Percentiles rank a stretch among this genome's conserved stretches.
These are phyloP conservation scores for Ogataea minuta DNA, from an alignment of 805 yeast genomes.

Conservation along the genomic window DNA sequence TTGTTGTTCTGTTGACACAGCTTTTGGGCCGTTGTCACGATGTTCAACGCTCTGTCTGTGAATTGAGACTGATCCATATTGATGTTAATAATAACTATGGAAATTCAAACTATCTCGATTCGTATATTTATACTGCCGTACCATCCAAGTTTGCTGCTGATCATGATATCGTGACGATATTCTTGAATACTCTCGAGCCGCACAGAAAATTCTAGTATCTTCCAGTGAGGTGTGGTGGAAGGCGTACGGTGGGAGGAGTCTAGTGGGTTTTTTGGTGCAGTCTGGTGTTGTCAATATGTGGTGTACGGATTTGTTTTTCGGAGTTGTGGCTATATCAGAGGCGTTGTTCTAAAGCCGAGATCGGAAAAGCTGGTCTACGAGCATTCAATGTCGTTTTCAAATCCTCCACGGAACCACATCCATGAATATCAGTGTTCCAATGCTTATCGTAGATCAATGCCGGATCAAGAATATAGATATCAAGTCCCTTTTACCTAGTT, in stretches of 20 bases:
- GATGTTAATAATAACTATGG: neutral
- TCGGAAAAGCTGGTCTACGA: too few relatives aligned
- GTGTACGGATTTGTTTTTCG: too few relatives aligned
- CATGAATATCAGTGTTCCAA: too few relatives aligned
- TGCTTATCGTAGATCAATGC: too few relatives aligned
- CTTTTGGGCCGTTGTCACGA: conserved; percentile 75
- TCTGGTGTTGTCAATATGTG: neutral
- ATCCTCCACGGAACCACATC: too few relatives aligned
- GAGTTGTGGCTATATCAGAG: too few relatives aligned
- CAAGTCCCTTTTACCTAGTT: too few relatives aligned
- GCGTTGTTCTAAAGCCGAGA: too few relatives aligned
- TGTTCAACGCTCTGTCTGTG: conserved; percentile 88
- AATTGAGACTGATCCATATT: conserved; percentile 71
- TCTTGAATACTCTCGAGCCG: conserved; percentile 7
- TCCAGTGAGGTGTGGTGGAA: neutral
- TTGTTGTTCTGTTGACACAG: conserved; percentile 84
- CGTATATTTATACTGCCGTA: conserved; percentile 1
- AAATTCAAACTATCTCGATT: neutral
- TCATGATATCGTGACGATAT: neutral
- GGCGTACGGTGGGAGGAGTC: neutral
- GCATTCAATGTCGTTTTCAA: too few relatives aligned
- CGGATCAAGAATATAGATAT: too few relatives aligned
- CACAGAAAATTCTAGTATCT: conserved; percentile 9
- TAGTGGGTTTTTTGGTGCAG: neutral
- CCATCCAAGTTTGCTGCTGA: neutral